Base-by-base conservation (phyloP, 345 rosid species). In the Noccaea caerulescens region DNA sequence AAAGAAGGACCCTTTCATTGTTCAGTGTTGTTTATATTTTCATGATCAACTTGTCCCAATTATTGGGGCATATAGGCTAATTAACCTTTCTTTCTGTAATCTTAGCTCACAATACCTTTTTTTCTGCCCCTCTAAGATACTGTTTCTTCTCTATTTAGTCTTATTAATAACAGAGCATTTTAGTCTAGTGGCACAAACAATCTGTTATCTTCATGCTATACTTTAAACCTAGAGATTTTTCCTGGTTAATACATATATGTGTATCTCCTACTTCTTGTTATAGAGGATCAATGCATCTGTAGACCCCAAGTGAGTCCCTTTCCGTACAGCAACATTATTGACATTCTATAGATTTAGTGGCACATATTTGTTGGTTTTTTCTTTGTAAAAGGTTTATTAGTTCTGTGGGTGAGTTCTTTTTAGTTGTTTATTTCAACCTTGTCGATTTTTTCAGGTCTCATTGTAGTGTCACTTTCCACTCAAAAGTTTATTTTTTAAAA, bases 31-130 rank as follows among this genome's bases (percentile, higher is more conserved):
- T 27, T 27, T 38, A 27, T 61, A n/a, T 9, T 14, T 64, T 81
- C 71, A 80, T 72, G 68, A 81, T 79, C 69, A 72, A 66, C 49
- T 79, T 79, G 83, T 77, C 86, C 84, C 84, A 79, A 79, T 80
- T 82, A 82, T 80, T 83, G 79, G 72, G 79, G 79, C 82, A 81
- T 70, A 76, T 70, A 76, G 69, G 63, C 43, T 61, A 75, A 83
- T 71, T 70, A 39, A 58, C 71, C 75, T 70, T 79, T 72, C 66
- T 72, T 51, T 64, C 30, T 72, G 27, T 45, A 63, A 63, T 66
- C 34, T 68, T 58, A 66, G 54, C 47, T 72, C 52, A 42, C 68
- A 65, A 47, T 76, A 69, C 60, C 13, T 63, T 63, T 53, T 7
- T 64, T 47, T 2, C 23, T 27, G 8, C 37, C 41, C 32, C 12